Evolutionary conservation across 306 rosid species (phyloP).

Genomic region (Fragaria ananassa): DNA sequence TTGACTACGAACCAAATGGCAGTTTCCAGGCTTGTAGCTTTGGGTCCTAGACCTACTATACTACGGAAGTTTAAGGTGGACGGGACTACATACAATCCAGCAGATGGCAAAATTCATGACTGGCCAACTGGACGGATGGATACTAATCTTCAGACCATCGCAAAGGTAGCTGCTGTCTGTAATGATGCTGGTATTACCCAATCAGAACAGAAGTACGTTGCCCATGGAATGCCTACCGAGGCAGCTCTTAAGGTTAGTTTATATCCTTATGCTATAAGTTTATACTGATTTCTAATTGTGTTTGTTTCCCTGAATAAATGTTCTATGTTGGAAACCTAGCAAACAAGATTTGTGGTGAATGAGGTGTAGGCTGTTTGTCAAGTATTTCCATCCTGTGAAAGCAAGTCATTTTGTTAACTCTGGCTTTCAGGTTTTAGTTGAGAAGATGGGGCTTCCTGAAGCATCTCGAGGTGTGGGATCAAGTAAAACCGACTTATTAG

Average conservation of each 20-base stretch:
- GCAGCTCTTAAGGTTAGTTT: conserved; percentile 62
- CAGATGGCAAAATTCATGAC: conserved; percentile 58
- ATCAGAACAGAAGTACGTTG: conserved; percentile 50
- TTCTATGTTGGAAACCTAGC: background rate
- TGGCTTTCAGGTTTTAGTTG: conserved; percentile 66
- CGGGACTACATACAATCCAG: conserved; percentile 68
- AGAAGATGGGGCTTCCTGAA: conserved; percentile 86
- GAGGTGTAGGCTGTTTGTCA: background rate
- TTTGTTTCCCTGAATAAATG: background rate
- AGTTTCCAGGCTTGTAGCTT: conserved; percentile 62
- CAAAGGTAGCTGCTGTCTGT: conserved; percentile 66
- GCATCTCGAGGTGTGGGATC: conserved; percentile 31
- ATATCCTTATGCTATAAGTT: background rate
- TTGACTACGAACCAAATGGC: conserved; percentile 80
- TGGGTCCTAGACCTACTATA: conserved; percentile 39
- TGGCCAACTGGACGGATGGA: conserved; percentile 59
- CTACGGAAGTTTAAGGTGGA: conserved; percentile 62
- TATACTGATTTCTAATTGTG: background rate
- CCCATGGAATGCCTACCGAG: conserved; percentile 78
- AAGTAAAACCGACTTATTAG: conserved; percentile 32
- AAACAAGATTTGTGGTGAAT: background rate
- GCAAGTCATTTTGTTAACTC: background rate
- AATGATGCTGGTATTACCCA: conserved; percentile 62
- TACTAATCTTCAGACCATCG: conserved; percentile 65
- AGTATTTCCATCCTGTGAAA: background rate